Conservation (phyloP, 73 alveolate species). For the Symbiodinium natans region DNA sequence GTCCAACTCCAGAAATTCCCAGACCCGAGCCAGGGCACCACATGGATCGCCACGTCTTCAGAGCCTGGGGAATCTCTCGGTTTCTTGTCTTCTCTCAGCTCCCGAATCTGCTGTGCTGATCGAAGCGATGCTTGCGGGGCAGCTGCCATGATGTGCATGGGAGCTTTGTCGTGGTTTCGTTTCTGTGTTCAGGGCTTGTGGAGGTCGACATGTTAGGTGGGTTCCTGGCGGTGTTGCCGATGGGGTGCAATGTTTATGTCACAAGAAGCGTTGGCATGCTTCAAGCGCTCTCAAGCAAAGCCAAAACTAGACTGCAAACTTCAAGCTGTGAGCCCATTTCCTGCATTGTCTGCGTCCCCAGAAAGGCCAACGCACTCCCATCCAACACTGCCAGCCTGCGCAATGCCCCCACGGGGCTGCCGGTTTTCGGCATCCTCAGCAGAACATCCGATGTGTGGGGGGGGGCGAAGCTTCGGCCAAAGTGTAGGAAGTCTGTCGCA, state of each 20-base stretch:
- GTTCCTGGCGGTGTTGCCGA: too few species aligned
- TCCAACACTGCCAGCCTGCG: neutral
- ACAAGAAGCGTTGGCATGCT: neutral
- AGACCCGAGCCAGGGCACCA: conserved; percentile 12
- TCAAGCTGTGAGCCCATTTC: neutral
- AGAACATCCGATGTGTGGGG: too few species aligned
- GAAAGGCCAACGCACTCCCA: neutral
- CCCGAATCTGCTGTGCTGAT: too few species aligned
- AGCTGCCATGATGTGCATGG: too few species aligned
- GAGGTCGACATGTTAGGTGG: too few species aligned
- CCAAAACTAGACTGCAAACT: neutral
- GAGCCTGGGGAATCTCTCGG: conserved; percentile 40
- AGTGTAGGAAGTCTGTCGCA: too few species aligned
- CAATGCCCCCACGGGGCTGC: conserved; percentile 91
- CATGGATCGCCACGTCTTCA: conserved; percentile 84
- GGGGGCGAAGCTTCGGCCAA: too few species aligned
- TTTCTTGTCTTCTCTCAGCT: too few species aligned
- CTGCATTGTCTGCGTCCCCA: neutral
- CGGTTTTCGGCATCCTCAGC: conserved; percentile 59
- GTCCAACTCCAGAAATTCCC: too few species aligned
- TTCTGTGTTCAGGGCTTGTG: too few species aligned
- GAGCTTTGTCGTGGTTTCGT: too few species aligned
- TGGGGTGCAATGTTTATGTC: neutral
- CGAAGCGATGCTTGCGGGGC: too few species aligned
- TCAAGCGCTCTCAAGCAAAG: neutral